Base-by-base conservation (phyloP, 2,329 filamentous ascomycete species). In the Chaetomium strumarium region DNA sequence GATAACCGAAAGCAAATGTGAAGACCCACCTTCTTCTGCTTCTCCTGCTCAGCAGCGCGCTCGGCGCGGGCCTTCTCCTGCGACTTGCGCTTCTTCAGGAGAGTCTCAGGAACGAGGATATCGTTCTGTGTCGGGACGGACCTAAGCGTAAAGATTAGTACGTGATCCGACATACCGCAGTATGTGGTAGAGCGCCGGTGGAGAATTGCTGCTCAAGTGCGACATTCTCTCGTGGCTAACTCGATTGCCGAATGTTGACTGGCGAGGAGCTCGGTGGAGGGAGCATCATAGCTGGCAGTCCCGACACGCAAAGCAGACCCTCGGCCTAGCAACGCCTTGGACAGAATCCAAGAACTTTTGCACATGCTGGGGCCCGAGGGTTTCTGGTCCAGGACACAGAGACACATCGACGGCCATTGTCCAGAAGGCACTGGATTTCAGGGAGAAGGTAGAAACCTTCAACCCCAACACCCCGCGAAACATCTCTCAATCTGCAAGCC, bases 61-160 rank as follows among this genome's bases (percentile, higher is more conserved):
- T 92, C 88, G 75, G 93, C 91, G 75, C 91, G 88, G 74, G 91
- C 90, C 85, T 96, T 96, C 85, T 99, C 93, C 80, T 96, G 92
- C 75, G 84, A 90, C 90, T 99, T 99, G 81, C 93, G 89, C 90
- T 99, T 99, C 88, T 99, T 99, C 76, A 99, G 85, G 70, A 99
- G 89, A 68, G 93, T 99, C 89, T 99, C 93, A 67, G 93, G 93
- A 72, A 97, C 90, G 74, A 97, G 82, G 74, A 99, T 85, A 75
- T 97, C 88, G 75, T 96, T 89, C 76, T 91, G 78, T 75, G 90
- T 95, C 66, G 93, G 90, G 71, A 96, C 88, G 77, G 84, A 85
- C 78, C 90, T 96, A 72, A 62, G 66, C 57, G 54, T 73, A 83
- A 73, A 89, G 85, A 87, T 89, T 84, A 88, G 86, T 88, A 84